Percentiles rank a stretch among this genome's conserved stretches.
Evolutionary conservation across 2,329 filamentous ascomycete genomes (phyloP).

Genomic region (Alternaria consortialis): DNA sequence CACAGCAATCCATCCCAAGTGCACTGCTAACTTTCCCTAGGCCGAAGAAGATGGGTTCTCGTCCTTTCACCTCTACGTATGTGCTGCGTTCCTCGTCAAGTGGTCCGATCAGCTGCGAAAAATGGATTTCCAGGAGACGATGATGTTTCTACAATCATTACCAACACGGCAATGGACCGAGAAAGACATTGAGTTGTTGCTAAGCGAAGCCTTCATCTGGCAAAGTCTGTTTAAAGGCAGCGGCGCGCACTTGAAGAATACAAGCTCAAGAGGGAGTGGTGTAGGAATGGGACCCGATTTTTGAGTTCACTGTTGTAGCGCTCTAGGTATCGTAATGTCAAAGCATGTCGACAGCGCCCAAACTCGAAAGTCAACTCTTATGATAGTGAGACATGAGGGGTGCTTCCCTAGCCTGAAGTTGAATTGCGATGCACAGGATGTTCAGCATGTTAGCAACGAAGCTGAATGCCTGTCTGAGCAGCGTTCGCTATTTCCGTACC

Average conservation of each 20-base stretch:
- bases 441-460: not conserved
- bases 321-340: constrained; percentile 14
- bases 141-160: constrained; percentile 98
- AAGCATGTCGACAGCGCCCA: constrained; percentile 1
- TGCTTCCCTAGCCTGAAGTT: not conserved
- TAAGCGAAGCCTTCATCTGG: constrained; percentile 99
- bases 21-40: constrained; percentile 58
- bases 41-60: constrained; percentile 99
- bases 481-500: constrained; percentile 4
- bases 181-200: constrained; percentile 93
- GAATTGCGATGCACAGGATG: not conserved
- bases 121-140: constrained; percentile 98
- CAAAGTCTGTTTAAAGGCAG: constrained; percentile 96
- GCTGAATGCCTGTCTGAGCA: not conserved
- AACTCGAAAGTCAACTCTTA: not conserved
- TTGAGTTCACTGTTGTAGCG: constrained; percentile 27
- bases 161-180: constrained; percentile 96
- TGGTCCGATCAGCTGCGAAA: constrained; percentile 95
- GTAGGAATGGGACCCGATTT: constrained; percentile 52
- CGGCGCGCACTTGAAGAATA: constrained; percentile 76
- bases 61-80: constrained; percentile 97
- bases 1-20: not conserved
- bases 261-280: constrained; percentile 42
- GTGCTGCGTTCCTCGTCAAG: constrained; percentile 96
- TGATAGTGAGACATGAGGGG: not conserved